A percentile compares a stretch with the other conserved stretches of the same genome.
These are phyloP conservation scores for Phytopythium litorale DNA, from an alignment of 352 stramenopile species.

Conservation along the genomic window DNA sequence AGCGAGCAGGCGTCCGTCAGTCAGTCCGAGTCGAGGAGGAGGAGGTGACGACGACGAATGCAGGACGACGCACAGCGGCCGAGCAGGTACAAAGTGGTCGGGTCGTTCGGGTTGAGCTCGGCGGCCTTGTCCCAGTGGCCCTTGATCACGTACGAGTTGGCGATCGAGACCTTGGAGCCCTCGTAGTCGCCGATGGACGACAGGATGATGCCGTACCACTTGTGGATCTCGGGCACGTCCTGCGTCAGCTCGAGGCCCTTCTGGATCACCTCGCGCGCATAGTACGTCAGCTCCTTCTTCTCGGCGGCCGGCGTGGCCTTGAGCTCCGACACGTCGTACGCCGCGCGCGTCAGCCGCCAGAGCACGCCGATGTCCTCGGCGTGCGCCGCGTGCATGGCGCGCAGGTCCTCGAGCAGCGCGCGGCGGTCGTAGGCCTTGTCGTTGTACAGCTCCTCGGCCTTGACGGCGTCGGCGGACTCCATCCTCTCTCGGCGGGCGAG, in stretches of 20 bases:
- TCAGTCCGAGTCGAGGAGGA: not conserved
- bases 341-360: slow-evolving; percentile 59
- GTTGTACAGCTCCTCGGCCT: slow-evolving; percentile 81
- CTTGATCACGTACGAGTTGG: slow-evolving; percentile 83
- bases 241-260: slow-evolving; percentile 44
- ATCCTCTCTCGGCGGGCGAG: slow-evolving; percentile 27
- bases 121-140: slow-evolving; percentile 75
- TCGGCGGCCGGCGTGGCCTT: slow-evolving; percentile 48
- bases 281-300: slow-evolving; percentile 78
- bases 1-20: not conserved
- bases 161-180: slow-evolving; percentile 79
- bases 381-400: slow-evolving; percentile 49
- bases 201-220: slow-evolving; percentile 84
- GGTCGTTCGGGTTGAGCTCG: slow-evolving; percentile 65
- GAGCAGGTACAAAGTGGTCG: slow-evolving; percentile 75
- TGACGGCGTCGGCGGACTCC: slow-evolving; percentile 59
- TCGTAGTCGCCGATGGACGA: slow-evolving; percentile 84
- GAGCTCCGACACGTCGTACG: slow-evolving; percentile 64
- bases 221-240: slow-evolving; percentile 69
- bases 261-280: slow-evolving; percentile 54
- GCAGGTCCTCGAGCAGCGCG: slow-evolving; percentile 58
- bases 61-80: slow-evolving; percentile 42
- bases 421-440: slow-evolving; percentile 68
- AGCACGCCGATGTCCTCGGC: slow-evolving; percentile 55
- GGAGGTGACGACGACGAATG: not conserved